phyloP scores from a whole-genome alignment of 345 rosid genomes.

The Capsella bursapastoris region DNA sequence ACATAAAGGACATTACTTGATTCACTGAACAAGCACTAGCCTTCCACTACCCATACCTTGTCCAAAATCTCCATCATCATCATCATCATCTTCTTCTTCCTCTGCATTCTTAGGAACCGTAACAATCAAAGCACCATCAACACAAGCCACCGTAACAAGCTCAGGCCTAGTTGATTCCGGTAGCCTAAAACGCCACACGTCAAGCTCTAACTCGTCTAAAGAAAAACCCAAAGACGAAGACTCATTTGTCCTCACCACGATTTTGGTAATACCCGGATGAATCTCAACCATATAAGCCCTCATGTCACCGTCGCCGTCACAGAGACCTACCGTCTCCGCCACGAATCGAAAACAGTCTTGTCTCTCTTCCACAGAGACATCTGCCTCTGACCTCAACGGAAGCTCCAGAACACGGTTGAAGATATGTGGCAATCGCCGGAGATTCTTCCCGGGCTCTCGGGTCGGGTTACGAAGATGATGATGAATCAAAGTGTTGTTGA shows the following conservation, averaged over 20 bases:
- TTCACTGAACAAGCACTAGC: conserved; percentile 89
- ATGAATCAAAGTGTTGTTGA: conserved; percentile 53
- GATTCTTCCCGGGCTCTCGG: conserved; percentile 71
- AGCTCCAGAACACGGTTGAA: conserved; percentile 90
- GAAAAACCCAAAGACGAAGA: conserved; percentile 61
- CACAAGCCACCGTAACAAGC: conserved; percentile 79
- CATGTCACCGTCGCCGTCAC: conserved; percentile 53
- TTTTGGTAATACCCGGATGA: conserved; percentile 86
- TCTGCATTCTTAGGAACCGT: conserved; percentile 79
- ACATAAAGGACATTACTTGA: conserved; percentile 7
- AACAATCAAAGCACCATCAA: conserved; percentile 78
- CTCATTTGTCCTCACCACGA: conserved; percentile 77
- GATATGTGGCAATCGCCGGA: conserved; percentile 90
- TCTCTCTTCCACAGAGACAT: conserved; percentile 77
- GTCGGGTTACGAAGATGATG: conserved; percentile 51
- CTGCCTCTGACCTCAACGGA: conserved; percentile 89
- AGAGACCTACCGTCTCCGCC: conserved; percentile 70
- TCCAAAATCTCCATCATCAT: conserved; percentile 51
- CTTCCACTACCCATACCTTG: conserved; percentile 80
- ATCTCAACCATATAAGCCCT: conserved; percentile 84
- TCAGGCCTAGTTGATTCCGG: conserved; percentile 90
- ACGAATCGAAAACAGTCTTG: conserved; percentile 79
- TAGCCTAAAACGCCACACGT: conserved; percentile 91
- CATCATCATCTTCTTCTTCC: conserved; percentile 48
- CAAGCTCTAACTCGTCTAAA: conserved; percentile 78